Evolutionary conservation across 345 rosid genomes (phyloP), one percentile per base, ranked within the genome.

Genomic region (Populus nigra): DNA sequence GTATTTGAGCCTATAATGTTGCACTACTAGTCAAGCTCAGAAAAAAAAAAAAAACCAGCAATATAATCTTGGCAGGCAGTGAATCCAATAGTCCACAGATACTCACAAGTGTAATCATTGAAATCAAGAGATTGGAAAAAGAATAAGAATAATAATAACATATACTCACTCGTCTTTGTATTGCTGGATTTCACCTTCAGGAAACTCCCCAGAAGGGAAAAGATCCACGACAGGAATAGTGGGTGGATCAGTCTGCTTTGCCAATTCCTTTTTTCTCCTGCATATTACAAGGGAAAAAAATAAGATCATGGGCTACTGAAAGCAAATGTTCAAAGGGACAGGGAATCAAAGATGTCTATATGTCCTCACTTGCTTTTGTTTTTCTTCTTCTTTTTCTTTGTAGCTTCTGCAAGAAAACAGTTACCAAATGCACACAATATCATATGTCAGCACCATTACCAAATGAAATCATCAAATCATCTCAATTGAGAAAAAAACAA

Each of bases 101-200:
- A 8, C 29, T 49, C 10, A 31, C 5, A 7, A 4, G 50, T 25
- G 3, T 10, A 15, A n/a, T 2, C 69, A 61, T 4, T 25, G 29
- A 75, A 5, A 4, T 18, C 27, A 70, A 11, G 20, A 33, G n/a
- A 47, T 41, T 55, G 62, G 27, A 7, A 55, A 47, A n/a, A 80
- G 73, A 55, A 67, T 31, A 39, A 10, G 10, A 39, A 39, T 39
- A 39, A 9, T 8, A 69, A 33, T 35, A 36, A 5, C 8, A 62
- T 72, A 76, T 43, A 89, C 99, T 92, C 82, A 92, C 98, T 96
- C 93, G 47, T 93, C 99, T 84, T 90, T 92, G 81, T 91, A 92
- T 63, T 93, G 95, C 71, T 96, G 98, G 82, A 92, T 89, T 96
- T 96, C 98, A 83, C 99, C 99, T 88, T 92, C 97, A 50, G 97